Base-by-base conservation (phyloP, 192 early-diverging fungal species). In the Backusella circina region DNA sequence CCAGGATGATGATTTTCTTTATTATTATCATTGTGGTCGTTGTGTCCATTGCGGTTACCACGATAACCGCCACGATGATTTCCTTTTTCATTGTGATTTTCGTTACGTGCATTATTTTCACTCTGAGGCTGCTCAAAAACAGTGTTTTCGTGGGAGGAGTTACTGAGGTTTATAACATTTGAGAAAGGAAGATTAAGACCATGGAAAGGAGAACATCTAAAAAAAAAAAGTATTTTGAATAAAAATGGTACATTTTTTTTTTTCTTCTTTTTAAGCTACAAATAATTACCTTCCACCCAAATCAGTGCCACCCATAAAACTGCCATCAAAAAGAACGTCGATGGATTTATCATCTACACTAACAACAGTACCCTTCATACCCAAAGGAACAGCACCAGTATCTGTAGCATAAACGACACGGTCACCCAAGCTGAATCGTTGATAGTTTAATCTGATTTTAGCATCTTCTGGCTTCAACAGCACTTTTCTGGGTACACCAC, bases 291-390 rank as follows among this genome's bases (percentile, higher is more conserved):
- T 79, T 44, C 91, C 93, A 47, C 90, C 91, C n/a, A 99, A 83
- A 37, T 85, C 90, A 21, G 84, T 87, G 2, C 93, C 95, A 69
- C 89, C 91, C 83, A 96, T 89, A 74, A 98, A 94, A 5, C 88
- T 75, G 70, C 82, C 76, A 82, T 99, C 98, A 76, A 98, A 94
- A 0, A 99, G 79, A 16, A 99, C 88, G 75, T 99, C 97, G 5
- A 98, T 79, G 61, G 86, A 83, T 21, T 88, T 80, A 31, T 92
- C 92, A 35, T 90, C 86, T 51, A 97, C 86, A 10, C 90, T 94
- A 72, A 98, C 91, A 1, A 98, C 88, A 38, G 93, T 95, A 28
- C 98, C 98, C 70, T 88, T 88, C 28, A 90, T 86, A 4, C 90
- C 97, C 61, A 97, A 79, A 18, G 95, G 95, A 16, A 96, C 94